Conservation (phyloP, 441 rosid species). For the Pelargonium myrrhifolium region DNA sequence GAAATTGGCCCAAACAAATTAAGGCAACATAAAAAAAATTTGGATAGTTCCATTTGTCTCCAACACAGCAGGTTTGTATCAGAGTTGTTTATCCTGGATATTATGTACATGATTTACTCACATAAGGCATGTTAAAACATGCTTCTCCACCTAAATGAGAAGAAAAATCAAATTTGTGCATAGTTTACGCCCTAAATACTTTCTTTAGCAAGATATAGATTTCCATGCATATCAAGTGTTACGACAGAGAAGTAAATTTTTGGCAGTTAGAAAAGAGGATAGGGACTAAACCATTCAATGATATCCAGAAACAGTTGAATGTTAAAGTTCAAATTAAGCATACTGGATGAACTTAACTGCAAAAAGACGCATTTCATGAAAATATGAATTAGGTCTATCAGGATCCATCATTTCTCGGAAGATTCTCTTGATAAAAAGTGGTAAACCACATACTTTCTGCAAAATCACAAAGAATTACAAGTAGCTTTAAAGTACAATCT, state of each 20-base stretch:
- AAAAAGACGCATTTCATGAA: constrained; percentile 56
- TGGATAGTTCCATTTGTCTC: too few species aligned
- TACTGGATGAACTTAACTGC: constrained; percentile 46
- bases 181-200: not conserved
- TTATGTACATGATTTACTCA: too few species aligned
- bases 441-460: constrained; percentile 57
- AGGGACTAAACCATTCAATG: not conserved
- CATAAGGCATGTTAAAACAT: too few species aligned
- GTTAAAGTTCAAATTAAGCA: not conserved
- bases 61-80: too few species aligned
- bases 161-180: not conserved
- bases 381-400: constrained; percentile 40
- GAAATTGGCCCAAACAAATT: too few species aligned
- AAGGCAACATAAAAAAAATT: too few species aligned
- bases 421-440: constrained; percentile 56
- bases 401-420: constrained; percentile 67
- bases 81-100: too few species aligned
- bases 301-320: not conserved
- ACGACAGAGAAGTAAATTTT: not conserved
- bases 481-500: constrained; percentile 9
- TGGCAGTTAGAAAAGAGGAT: not conserved
- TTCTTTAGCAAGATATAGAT: not conserved
- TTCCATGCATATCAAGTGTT: constrained; percentile 1
- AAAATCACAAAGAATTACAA: constrained; percentile 19
- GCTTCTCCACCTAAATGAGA: too few species aligned